Base-by-base conservation (phyloP, 2,329 filamentous ascomycete genomes). In the Sphaerulina musiva region DNA sequence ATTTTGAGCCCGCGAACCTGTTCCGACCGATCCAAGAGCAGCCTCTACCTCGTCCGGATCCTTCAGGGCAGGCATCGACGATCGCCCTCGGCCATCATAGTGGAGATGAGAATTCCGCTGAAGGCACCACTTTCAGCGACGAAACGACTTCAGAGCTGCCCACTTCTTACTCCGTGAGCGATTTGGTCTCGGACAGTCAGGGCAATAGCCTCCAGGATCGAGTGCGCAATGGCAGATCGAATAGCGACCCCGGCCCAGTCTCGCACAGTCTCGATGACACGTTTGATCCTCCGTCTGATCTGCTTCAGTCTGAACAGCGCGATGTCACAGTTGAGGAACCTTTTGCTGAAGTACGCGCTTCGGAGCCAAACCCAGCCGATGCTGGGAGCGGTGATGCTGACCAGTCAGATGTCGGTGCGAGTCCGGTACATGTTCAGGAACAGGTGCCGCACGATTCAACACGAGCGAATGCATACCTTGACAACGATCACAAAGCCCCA, bases 101-200 rank as follows among this genome's bases (percentile, higher is more conserved):
- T 39, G 20, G 8, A 8, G 48, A 44, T 40, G 44, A 10, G 20
- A 17, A 32, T 9, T 38, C n/a, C 38, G 46, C 36, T 23, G 34
- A 48, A 31, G 51, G 42, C 12, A 58, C 55, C 5, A 41, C 40
- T 6, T 38, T 14, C 17, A 53, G 47, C 8, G 51, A 58, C 36
- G 61, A 64, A 3, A 57, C 52, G 2, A 66, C 62, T 8, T 69
- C 67, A 3, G 65, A 71, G 53, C 49, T 71, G 10, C 69, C 69
- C 1, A 68, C 64, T 7, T 65, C 68, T 2, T 71, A 70, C 43
- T 68, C 66, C 6, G 53, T 70, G 20, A 68, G 65, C 34, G 63
- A 68, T 39, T 52, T 60, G 6, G 62, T 63, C 4, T 61, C 63
- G 0, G 50, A 58, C 38, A 47, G 20, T 20, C 29, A 32, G 10